Evolutionary conservation across 2,329 filamentous ascomycete genomes (phyloP).

Genomic region (Fusarium devonianum): DNA sequence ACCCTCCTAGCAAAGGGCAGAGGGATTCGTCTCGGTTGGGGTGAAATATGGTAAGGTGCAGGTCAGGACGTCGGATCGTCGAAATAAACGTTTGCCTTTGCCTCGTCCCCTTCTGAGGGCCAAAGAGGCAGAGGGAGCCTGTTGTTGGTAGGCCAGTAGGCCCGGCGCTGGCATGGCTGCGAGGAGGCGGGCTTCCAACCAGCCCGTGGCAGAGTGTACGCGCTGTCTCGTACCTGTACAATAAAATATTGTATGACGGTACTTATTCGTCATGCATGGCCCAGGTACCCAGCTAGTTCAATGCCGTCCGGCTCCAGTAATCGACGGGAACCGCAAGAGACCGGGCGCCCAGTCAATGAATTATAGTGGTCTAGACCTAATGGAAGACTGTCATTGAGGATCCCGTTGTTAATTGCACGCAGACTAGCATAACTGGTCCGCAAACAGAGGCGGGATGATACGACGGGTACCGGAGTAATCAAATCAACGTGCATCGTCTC

Average conservation of each 20-base stretch:
- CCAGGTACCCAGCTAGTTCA: constrained; percentile 44
- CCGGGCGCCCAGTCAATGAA: constrained; percentile 15
- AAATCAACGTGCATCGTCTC: constrained; percentile 14
- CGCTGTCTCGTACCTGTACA: constrained; percentile 43
- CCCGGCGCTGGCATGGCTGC: constrained; percentile 20
- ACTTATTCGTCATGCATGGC: constrained; percentile 46
- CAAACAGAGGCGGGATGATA: constrained; percentile 15
- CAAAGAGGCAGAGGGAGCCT: constrained; percentile 14
- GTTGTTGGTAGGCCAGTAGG: constrained; percentile 1
- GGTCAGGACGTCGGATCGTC: constrained; percentile 8
- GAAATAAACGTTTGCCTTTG: constrained; percentile 13
- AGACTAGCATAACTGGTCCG: too few species aligned
- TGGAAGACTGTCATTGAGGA: constrained; percentile 17
- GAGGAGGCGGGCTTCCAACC: constrained; percentile 20
- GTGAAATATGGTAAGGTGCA: constrained; percentile 4
- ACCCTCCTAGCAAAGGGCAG: constrained; percentile 13
- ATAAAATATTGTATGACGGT: constrained; percentile 47
- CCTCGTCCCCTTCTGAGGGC: constrained; percentile 10
- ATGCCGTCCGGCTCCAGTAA: constrained; percentile 31
- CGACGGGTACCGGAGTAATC: constrained; percentile 9
- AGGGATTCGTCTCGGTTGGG: constrained; percentile 9
- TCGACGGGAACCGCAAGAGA: constrained; percentile 21
- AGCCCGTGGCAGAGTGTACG: constrained; percentile 39
- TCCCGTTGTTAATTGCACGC: too few species aligned
- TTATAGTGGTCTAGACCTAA: constrained; percentile 38